Evolutionary conservation across 495 filamentous ascomycete species (phyloP), one percentile per base, ranked within the genome.

Genomic region (Penicillium ochrochloron): DNA sequence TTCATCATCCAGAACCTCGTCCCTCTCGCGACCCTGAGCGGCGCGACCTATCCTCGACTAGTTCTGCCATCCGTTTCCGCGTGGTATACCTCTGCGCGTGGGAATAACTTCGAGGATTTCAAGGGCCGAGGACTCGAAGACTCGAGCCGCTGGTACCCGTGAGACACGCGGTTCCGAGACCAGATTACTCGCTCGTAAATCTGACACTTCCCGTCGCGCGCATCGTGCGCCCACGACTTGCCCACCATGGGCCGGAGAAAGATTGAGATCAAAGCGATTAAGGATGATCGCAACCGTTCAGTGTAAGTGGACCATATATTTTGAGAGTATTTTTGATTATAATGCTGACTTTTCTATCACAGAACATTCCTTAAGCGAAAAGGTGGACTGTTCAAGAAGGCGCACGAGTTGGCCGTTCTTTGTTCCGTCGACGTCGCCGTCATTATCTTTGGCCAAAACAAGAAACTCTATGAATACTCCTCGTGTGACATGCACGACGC

Each of bases 181-280:
- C 19, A 60, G 44, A 31, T 41, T 23, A 21, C 44, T 60, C 42
- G 33, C 46, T 60, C 53, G 53, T 56, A 21, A 19, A 12, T 46
- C 46, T 19, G 31, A 33, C 51, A 27, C 39, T 5, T 34, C 51
- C 51, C 37, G 56, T 39, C 42, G 61, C 67, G 61, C 59, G 48
- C 39, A 46, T 61, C 33, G 25, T 59, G 65, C 63, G 66, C 63
- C 54, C 61, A 44, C 63, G 6, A 65, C 53, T 39, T 35, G 31
- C 61, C 61, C 72, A 70, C 57, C 62, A 90, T 90, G 88, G 88
- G 88, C 71, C 82, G 88, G 68, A 79, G 88, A 75, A 90, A 92
- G 89, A 99, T 99, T 76, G 95, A 97, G 82, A 99, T 99, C 85
- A 98, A 98, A 82, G 91, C 96, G 60, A 99, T 99, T 84, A 97